phyloP scores from a whole-genome alignment of 148 eudicot genomes.

The Camellia japonica region DNA sequence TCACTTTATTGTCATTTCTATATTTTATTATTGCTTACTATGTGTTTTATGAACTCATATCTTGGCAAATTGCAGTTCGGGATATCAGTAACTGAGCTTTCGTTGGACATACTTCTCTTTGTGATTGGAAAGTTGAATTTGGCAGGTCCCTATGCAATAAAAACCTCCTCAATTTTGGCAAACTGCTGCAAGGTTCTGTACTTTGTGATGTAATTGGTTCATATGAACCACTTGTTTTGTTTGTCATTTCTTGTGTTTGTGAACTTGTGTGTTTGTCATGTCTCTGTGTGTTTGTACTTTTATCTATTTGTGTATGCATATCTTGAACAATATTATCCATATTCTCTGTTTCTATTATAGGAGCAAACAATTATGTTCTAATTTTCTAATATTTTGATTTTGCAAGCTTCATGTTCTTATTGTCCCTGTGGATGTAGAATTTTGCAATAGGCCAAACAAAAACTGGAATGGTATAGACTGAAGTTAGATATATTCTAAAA shows the following conservation, averaged over 20 bases:
- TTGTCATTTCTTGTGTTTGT: background rate
- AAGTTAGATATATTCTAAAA: background rate
- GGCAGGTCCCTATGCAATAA: conserved; percentile 88
- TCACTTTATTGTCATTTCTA: conserved; percentile 9
- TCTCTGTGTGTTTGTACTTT: conserved; percentile 6
- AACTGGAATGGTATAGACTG: background rate
- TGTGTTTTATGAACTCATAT: conserved; percentile 11
- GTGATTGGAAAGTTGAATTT: conserved; percentile 74
- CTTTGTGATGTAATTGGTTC: background rate
- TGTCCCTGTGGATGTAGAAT: background rate
- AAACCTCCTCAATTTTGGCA: conserved; percentile 59
- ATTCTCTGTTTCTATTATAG: background rate
- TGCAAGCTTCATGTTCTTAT: background rate
- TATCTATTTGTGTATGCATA: background rate
- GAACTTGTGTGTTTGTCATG: background rate
- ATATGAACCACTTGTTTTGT: background rate
- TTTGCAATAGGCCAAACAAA: background rate
- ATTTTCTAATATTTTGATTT: background rate
- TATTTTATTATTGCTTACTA: conserved; percentile 4
- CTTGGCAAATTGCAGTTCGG: conserved; percentile 52
- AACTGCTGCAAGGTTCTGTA: conserved; percentile 87
- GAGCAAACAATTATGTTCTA: background rate
- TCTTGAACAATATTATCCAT: background rate
- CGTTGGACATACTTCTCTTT: conserved; percentile 80
- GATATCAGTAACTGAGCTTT: conserved; percentile 65